Conservation (phyloP, 2,329 filamentous ascomycete genomes). For the Curvularia sp. region DNA sequence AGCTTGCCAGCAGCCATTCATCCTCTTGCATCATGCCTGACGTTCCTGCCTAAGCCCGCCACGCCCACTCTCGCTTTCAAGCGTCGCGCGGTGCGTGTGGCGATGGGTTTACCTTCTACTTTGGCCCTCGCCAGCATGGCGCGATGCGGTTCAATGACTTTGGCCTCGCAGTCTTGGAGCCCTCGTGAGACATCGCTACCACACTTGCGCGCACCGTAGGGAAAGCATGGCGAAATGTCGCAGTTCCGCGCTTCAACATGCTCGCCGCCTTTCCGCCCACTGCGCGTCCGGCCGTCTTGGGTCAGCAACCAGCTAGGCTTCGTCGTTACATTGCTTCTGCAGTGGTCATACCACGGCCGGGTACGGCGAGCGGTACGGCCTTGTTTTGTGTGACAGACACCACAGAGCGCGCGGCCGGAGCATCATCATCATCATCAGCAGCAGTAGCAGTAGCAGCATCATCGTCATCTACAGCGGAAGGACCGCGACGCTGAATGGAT, state of each 20-base stretch:
- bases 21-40: slow-evolving; percentile 32
- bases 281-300: neutral
- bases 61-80: slow-evolving; percentile 27
- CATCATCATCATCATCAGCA: slow-evolving; percentile 18
- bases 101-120: slow-evolving; percentile 22
- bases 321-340: slow-evolving; percentile 22
- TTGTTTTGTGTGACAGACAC: slow-evolving; percentile 35
- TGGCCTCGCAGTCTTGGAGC: slow-evolving; percentile 10
- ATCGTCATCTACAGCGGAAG: slow-evolving; percentile 31
- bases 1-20: slow-evolving; percentile 43
- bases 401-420: slow-evolving; percentile 4
- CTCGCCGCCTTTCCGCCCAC: neutral
- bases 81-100: slow-evolving; percentile 29
- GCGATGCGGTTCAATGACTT: slow-evolving; percentile 24
- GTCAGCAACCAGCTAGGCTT: neutral
- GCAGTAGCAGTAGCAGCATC: slow-evolving; percentile 37
- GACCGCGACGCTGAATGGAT: slow-evolving; percentile 34
- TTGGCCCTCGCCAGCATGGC: slow-evolving; percentile 16
- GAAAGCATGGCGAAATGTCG: slow-evolving; percentile 21
- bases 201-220: slow-evolving; percentile 5
- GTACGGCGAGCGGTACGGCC: slow-evolving; percentile 29
- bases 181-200: slow-evolving; percentile 23
- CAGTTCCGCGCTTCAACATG: neutral
- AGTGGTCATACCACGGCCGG: slow-evolving; percentile 39
- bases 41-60: slow-evolving; percentile 43